These are phyloP conservation scores for Crepidotus variabilis DNA, from an alignment of 768 basidiomycete genomes.

Conservation along the genomic window DNA sequence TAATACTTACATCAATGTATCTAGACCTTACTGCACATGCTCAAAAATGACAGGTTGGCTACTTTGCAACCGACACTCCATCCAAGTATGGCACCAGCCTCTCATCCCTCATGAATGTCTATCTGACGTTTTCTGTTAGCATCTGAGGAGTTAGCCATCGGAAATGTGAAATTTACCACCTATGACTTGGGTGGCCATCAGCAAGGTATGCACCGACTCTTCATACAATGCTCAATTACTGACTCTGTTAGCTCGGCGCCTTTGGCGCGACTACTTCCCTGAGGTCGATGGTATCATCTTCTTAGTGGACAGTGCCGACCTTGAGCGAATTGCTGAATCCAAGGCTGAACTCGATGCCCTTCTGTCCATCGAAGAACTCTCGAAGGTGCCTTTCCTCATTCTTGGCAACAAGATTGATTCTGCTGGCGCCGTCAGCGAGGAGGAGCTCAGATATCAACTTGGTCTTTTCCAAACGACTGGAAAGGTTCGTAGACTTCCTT, in stretches of 20 bases:
- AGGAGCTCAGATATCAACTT: conserved; percentile 91
- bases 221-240: background rate
- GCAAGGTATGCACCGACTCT: conserved; percentile 58
- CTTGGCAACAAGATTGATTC: conserved; percentile 99
- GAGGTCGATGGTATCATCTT: conserved; percentile 99
- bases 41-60: conserved; percentile 98
- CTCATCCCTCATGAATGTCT: conserved; percentile 3
- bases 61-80: conserved; percentile 98
- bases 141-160: conserved; percentile 97
- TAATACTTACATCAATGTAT: conserved; percentile 5
- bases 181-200: conserved; percentile 98
- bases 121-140: conserved; percentile 44
- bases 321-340: conserved; percentile 93
- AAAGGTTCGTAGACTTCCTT: conserved; percentile 57
- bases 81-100: conserved; percentile 63
- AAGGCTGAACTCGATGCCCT: conserved; percentile 97
- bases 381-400: conserved; percentile 96
- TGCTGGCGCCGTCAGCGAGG: conserved; percentile 95
- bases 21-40: conserved; percentile 95
- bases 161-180: conserved; percentile 98
- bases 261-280: conserved; percentile 99
- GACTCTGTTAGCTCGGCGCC: conserved; percentile 68
- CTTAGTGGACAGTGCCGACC: conserved; percentile 95
- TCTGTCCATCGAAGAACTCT: conserved; percentile 90
- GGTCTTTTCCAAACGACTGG: conserved; percentile 99